Base-by-base conservation (phyloP, 495 filamentous ascomycete genomes). In the Podospora appendiculata region DNA sequence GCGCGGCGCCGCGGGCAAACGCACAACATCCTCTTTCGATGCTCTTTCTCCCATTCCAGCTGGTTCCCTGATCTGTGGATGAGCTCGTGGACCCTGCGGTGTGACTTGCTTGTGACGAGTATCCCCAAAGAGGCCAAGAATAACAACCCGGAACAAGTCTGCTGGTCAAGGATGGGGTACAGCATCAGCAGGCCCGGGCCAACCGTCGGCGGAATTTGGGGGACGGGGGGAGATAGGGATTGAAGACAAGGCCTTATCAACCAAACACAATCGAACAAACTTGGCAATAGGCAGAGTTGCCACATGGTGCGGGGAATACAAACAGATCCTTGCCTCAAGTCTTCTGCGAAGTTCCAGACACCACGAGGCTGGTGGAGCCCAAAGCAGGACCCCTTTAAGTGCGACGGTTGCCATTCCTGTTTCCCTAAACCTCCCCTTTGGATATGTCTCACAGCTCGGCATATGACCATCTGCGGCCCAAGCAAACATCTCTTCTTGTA, bases 401-500 rank as follows among this genome's bases (percentile, higher is more conserved):
- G 55, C 53, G 42, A 59, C 64, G 52, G 41, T 47, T 52, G 56
- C 58, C 63, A 39, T 50, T 44, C 19, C 44, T 44, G 14, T 16
- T 25, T 45, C 43, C 35, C 45, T 42, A 18, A 25, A 18, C 34
- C 32, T 33, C 41, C 25, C 33, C 43, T 17, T 47, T 38, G 55
- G 48, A 47, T 45, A 52, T 67, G 61, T 67, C 62, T 65, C 64
- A 67, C 62, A 58, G 51, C 61, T 47, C 63, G 50, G 38, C 48
- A 57, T 57, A 52, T 55, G 44, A 51, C 51, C 48, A 40, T 9
- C 14, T 40, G 35, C 25, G 25, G 10, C 36, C 8, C 50, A 40
- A 60, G 57, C 53, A 58, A 62, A 38, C 13, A 38, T 38, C 36
- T 13, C 9, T 38, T 42, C 16, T 32, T 9, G 25, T 39, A 4